These are phyloP conservation scores for Globisporangium paddicum DNA, from an alignment of 352 stramenopile species.

Conservation along the genomic window DNA sequence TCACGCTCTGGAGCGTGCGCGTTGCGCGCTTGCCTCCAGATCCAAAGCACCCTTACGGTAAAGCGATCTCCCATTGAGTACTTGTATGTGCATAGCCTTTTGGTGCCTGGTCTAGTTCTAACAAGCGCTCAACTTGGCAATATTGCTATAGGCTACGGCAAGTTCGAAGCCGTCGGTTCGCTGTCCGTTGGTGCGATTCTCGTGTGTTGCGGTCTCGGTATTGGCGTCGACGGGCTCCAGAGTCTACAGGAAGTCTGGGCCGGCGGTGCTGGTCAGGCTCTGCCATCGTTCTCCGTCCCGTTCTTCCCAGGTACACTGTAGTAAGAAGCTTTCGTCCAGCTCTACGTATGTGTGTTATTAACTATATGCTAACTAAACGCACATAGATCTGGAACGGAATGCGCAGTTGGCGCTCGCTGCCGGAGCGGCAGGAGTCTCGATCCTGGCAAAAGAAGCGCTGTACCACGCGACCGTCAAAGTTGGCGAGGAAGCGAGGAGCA, in stretches of 20 bases:
- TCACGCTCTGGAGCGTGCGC: conserved; percentile 93
- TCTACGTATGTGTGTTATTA: too few species aligned
- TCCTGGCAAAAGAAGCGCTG: conserved; percentile 93
- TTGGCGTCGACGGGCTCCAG: conserved; percentile 72
- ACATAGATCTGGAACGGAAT: conserved; percentile 40
- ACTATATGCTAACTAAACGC: not conserved
- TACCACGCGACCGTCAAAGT: conserved; percentile 92
- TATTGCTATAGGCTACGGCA: conserved; percentile 67
- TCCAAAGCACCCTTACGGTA: conserved; percentile 88
- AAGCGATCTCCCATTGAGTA: not conserved
- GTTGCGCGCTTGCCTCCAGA: conserved; percentile 93
- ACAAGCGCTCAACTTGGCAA: not conserved
- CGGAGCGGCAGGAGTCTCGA: conserved; percentile 84
- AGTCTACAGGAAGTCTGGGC: conserved; percentile 65
- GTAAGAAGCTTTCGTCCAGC: too few species aligned
- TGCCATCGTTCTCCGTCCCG: conserved; percentile 36
- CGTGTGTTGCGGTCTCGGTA: conserved; percentile 60
- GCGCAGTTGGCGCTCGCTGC: conserved; percentile 72
- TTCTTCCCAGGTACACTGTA: conserved; percentile 40
- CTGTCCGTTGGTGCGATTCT: conserved; percentile 85
- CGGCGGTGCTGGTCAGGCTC: conserved; percentile 16
- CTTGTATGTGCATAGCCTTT: not conserved
- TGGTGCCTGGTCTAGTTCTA: too few species aligned
- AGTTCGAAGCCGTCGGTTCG: conserved; percentile 86
- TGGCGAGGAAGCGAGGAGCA: conserved; percentile 90